Evolutionary conservation across 225 moss, liverwort and hornwort species (phyloP), one percentile per base, ranked within the genome.

Genomic region (Neckera pumila): DNA sequence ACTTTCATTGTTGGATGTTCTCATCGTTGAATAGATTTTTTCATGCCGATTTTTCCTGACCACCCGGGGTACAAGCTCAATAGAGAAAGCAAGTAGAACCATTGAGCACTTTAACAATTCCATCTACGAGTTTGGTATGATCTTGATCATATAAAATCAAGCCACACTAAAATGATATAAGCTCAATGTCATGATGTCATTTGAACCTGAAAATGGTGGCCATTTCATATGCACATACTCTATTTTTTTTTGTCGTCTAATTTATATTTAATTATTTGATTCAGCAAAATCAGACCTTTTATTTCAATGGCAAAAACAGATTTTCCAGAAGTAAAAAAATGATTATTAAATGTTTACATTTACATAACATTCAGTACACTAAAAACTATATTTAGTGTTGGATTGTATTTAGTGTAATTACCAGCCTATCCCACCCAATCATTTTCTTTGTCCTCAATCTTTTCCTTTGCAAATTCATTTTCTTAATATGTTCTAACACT

Each of bases 51-150:
- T 45, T 45, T 28, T 45, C 23, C 0, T 30, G 3, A 73, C 45
- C 28, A 72, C 43, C 10, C 0, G 0, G 1, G 2, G 17, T 72
- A 9, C 1, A 0, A 17, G 21, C 34, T 47, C 18, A 11, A 6
- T 22, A 22, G 6, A 17, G 33, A 63, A 67, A 86, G 16, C 18
- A 66, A 63, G 23, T 31, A 22, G 58, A 72, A 33, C 7, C 25
- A 26, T 22, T 60, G 34, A 3, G 0, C 76, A 73, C 30, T 38
- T 62, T 38, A 21, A 14, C 49, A 51, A 45, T 76, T 62, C 42
- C 4, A 64, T 4, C 54, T 56, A 83, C 10, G 5, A 40, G 19
- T 21, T 4, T 12, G 42, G 6, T 75, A n/a, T 20, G 31, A 19
- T 49, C 4, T 75, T 36, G 13, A 51, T 76, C 40, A 64, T n/a